Evolutionary conservation across 306 rosid genomes (phyloP), one percentile per base, ranked within the genome.

Genomic region (Argentina anserina): DNA sequence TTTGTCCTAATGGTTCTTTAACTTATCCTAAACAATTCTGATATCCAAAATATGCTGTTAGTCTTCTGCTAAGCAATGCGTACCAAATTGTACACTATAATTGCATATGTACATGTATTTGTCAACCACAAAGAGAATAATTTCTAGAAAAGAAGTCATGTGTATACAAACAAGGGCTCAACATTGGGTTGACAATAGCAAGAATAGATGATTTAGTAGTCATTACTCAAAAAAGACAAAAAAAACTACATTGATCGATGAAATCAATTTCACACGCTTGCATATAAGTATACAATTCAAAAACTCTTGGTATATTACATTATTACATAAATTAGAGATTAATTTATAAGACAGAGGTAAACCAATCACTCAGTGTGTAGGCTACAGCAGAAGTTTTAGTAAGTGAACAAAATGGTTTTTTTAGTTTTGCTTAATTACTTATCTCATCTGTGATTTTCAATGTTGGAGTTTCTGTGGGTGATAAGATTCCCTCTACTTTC

Each of bases 201-300:
- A 69, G 15, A 53, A 39, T 5, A 52, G 23, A 13, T 37, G 5
- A 37, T 50, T 39, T 13, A 14, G 34, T 13, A 36, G 6, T 23
- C 74, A 33, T 37, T 23, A 7, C 36, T 20, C 39, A 39, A 50
- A 23, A 3, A 55, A 55, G 25, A 36, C 40, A 8, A 25, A 26
- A 26, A 23, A 26, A 33, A 21, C 7, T 25, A 9, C 6, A 45
- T 26, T 45, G n/a, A 45, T 55, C 39, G 29, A 26, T 71, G 45
- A 33, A 28, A 53, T 71, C 65, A 56, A 70, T 70, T 50, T 70
- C 75, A 37, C 23, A 21, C 25, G 56, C 26, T 56, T 39, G 75
- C 26, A 5, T 25, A 56, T 39, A 39, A 56, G 31, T 40, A 5
- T 25, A 56, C 23, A 39, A 56, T n/a, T 40, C 56, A 40, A 56